phyloP scores from a whole-genome alignment of 352 stramenopile genomes.

The Globisporangium paroecandrum region DNA sequence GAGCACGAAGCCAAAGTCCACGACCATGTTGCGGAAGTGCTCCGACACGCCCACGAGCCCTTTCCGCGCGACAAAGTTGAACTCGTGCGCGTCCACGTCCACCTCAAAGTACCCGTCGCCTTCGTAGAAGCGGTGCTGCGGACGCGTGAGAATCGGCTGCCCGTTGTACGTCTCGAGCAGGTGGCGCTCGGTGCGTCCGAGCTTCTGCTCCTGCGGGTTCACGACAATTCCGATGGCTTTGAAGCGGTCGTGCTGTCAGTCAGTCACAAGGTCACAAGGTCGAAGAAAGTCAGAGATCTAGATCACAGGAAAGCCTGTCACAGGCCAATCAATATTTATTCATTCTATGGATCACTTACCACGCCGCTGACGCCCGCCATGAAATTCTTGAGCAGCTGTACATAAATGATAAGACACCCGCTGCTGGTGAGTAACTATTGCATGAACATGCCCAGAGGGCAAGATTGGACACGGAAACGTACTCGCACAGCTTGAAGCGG shows the following conservation, averaged over 20 bases:
- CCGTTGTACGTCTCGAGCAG: constrained; percentile 83
- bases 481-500: constrained; percentile 51
- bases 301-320: not conserved
- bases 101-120: constrained; percentile 79
- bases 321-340: not conserved
- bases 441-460: not conserved
- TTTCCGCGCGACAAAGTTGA: constrained; percentile 82
- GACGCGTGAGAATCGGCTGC: constrained; percentile 74
- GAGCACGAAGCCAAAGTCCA: constrained; percentile 82
- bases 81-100: constrained; percentile 78
- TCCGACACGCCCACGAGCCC: constrained; percentile 66
- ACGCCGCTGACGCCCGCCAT: constrained; percentile 33
- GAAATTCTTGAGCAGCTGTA: constrained; percentile 39
- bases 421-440: not conserved
- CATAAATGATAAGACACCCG: not conserved
- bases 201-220: constrained; percentile 64
- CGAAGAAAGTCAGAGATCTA: not conserved
- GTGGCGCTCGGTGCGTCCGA: constrained; percentile 69
- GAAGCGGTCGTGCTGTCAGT: constrained; percentile 62
- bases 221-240: constrained; percentile 82
- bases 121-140: constrained; percentile 72
- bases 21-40: constrained; percentile 77
- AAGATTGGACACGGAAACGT: not conserved
- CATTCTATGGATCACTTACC: constrained; percentile 14
- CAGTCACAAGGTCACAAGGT: not conserved